These are phyloP conservation scores for Boeremia lycopersici DNA, from an alignment of 2,329 filamentous ascomycete genomes.

Conservation along the genomic window DNA sequence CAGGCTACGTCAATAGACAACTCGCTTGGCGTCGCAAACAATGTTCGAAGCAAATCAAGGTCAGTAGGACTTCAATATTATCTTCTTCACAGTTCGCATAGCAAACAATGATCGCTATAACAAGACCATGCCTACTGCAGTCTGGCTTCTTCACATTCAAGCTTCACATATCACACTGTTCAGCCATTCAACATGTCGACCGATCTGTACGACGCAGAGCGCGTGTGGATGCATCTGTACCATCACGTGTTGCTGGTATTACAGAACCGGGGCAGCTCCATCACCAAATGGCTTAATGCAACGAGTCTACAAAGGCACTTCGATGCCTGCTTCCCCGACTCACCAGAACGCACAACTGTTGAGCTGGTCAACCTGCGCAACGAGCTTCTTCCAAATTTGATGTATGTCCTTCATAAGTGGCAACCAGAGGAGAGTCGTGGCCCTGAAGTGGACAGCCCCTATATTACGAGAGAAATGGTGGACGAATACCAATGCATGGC, in stretches of 20 bases:
- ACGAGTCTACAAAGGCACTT: neutral
- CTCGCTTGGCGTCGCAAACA: too few relatives aligned
- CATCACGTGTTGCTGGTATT: too few relatives aligned
- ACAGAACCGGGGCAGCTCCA: too few relatives aligned
- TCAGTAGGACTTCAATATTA: too few relatives aligned
- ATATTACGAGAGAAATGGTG: neutral
- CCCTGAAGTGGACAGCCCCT: neutral
- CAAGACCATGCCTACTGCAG: too few relatives aligned
- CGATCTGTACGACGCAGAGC: neutral
- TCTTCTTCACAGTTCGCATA: too few relatives aligned
- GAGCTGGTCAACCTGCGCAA: neutral
- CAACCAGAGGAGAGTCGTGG: neutral
- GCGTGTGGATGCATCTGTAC: neutral
- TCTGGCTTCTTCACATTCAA: too few relatives aligned
- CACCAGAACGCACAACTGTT: neutral
- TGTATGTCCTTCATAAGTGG: neutral
- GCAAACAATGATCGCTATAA: too few relatives aligned
- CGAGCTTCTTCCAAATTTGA: neutral
- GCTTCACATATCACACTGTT: too few relatives aligned
- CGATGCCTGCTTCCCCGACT: neutral
- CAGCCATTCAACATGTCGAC: neutral
- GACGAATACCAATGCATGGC: neutral
- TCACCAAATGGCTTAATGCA: neutral
- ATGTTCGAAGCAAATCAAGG: too few relatives aligned
- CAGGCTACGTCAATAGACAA: too few relatives aligned